phyloP scores from a whole-genome alignment of 2,329 filamentous ascomycete genomes.

The Alternaria triticina region DNA sequence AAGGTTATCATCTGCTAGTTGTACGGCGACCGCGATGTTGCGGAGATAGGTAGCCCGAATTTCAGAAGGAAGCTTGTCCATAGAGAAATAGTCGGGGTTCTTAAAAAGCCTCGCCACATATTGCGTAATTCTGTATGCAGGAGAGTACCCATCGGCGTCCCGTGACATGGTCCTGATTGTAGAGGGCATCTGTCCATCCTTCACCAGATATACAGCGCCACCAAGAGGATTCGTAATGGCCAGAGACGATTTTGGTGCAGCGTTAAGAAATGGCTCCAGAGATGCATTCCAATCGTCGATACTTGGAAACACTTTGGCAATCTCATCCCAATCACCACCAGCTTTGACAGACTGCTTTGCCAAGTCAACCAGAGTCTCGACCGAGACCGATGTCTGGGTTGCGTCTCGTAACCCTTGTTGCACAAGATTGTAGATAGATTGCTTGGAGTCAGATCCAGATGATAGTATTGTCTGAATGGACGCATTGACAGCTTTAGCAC shows the following conservation, averaged over 20 bases:
- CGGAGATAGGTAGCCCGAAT: slow-evolving; percentile 48
- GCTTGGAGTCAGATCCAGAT: slow-evolving; percentile 49
- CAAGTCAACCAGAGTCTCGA: slow-evolving; percentile 64
- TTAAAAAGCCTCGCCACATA: slow-evolving; percentile 69
- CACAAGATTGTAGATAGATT: slow-evolving; percentile 60
- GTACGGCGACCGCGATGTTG: slow-evolving; percentile 60
- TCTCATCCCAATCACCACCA: slow-evolving; percentile 31
- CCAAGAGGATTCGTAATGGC: slow-evolving; percentile 76
- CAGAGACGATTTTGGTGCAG: slow-evolving; percentile 66
- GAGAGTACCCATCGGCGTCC: slow-evolving; percentile 73
- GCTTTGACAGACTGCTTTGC: slow-evolving; percentile 56
- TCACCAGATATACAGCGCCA: slow-evolving; percentile 71
- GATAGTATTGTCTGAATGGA: slow-evolving; percentile 45
- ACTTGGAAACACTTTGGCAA: slow-evolving; percentile 66
- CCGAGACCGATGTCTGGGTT: slow-evolving; percentile 51
- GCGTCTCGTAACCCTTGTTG: slow-evolving; percentile 58
- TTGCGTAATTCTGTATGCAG: slow-evolving; percentile 75
- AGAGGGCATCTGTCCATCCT: slow-evolving; percentile 25
- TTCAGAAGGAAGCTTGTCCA: slow-evolving; percentile 38
- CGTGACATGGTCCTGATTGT: slow-evolving; percentile 52
- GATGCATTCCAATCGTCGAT: slow-evolving; percentile 69
- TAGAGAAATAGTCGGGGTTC: slow-evolving; percentile 45
- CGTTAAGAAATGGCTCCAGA: slow-evolving; percentile 62
- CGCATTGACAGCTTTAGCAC: slow-evolving; percentile 48
- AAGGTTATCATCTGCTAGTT: slow-evolving; percentile 66